These are phyloP conservation scores for Dalechampia spathulata DNA, from an alignment of 441 rosid genomes.

Conservation along the genomic window DNA sequence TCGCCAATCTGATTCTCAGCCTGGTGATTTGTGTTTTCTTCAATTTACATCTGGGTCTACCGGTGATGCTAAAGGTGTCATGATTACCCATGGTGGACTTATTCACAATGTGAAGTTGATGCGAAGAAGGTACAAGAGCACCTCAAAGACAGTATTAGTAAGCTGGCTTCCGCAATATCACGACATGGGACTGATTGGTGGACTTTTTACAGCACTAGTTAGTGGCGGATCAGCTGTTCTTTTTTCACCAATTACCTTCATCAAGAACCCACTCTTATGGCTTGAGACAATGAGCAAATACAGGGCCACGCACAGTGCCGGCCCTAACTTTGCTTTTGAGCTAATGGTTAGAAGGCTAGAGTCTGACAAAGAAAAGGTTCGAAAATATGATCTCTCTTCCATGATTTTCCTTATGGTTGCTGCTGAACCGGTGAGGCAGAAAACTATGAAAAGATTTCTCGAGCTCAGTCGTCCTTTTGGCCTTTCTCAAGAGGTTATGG, in stretches of 20 bases:
- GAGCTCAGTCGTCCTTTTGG: conserved; percentile 53
- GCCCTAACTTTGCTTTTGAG: conserved; percentile 70
- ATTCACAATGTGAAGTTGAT: conserved; percentile 63
- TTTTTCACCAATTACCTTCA: conserved; percentile 58
- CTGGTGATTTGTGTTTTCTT: conserved; percentile 50
- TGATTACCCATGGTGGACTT: conserved; percentile 63
- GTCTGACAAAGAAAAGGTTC: conserved; percentile 30
- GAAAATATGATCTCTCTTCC: conserved; percentile 50
- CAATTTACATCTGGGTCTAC: conserved; percentile 79
- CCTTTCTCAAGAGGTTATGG: conserved; percentile 58
- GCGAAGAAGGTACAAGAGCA: conserved; percentile 48
- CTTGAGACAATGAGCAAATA: conserved; percentile 52
- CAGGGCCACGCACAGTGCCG: conserved; percentile 61
- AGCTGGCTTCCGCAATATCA: conserved; percentile 86
- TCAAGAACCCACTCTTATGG: conserved; percentile 63
- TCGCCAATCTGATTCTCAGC: conserved; percentile 27
- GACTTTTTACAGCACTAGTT: conserved; percentile 59
- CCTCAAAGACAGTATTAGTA: conserved; percentile 50
- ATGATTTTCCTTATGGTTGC: conserved; percentile 70
- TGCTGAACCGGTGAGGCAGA: conserved; percentile 69
- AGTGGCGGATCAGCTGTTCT: conserved; percentile 56
- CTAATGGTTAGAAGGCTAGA: conserved; percentile 53
- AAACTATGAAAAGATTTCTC: conserved; percentile 46
- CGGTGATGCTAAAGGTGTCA: conserved; percentile 73
- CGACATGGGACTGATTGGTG: conserved; percentile 77